A percentile compares a stretch with the other conserved stretches of the same genome.
phyloP scores from a whole-genome alignment of 108 stramenopile genomes.

The Bacterosira constricta region DNA sequence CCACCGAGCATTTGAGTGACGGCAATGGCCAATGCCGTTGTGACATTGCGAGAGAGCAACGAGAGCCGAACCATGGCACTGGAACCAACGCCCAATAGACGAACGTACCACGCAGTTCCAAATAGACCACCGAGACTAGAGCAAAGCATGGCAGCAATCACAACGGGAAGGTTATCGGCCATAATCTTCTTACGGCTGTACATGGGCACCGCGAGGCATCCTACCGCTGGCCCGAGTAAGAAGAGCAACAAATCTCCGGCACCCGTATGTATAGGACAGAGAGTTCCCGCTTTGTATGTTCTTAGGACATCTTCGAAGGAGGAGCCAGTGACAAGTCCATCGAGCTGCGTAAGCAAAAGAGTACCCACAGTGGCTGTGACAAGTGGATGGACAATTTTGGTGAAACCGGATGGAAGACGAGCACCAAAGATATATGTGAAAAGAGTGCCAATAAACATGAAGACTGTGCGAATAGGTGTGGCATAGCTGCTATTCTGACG shows the following conservation, averaged over 20 bases:
- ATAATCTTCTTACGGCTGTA: constrained; percentile 56
- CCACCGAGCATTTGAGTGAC: constrained; percentile 54
- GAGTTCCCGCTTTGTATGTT: constrained; percentile 46
- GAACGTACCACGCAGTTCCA: constrained; percentile 53
- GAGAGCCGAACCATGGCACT: constrained; percentile 38
- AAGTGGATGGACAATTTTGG: constrained; percentile 58
- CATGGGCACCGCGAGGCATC: constrained; percentile 54
- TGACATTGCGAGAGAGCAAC: constrained; percentile 51
- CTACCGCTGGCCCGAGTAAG: constrained; percentile 61
- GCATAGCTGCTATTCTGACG: constrained; percentile 17
- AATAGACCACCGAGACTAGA: constrained; percentile 51
- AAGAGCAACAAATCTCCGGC: constrained; percentile 67
- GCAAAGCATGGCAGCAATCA: constrained; percentile 39
- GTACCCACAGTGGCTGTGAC: constrained; percentile 48
- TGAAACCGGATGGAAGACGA: constrained; percentile 39
- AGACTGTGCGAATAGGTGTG: constrained; percentile 47
- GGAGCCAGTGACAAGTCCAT: constrained; percentile 47
- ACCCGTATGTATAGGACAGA: constrained; percentile 38
- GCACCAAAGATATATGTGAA: constrained; percentile 54
- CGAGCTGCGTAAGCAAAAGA: constrained; percentile 35
- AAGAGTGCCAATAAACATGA: constrained; percentile 47
- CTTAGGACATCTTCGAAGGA: constrained; percentile 40
- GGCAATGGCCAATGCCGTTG: constrained; percentile 53
- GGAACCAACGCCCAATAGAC: constrained; percentile 43
- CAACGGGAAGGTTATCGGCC: constrained; percentile 45